A percentile compares a stretch with the other conserved stretches of the same genome.
phyloP scores from a whole-genome alignment of 352 stramenopile species.

The Phytophthora rubi region DNA sequence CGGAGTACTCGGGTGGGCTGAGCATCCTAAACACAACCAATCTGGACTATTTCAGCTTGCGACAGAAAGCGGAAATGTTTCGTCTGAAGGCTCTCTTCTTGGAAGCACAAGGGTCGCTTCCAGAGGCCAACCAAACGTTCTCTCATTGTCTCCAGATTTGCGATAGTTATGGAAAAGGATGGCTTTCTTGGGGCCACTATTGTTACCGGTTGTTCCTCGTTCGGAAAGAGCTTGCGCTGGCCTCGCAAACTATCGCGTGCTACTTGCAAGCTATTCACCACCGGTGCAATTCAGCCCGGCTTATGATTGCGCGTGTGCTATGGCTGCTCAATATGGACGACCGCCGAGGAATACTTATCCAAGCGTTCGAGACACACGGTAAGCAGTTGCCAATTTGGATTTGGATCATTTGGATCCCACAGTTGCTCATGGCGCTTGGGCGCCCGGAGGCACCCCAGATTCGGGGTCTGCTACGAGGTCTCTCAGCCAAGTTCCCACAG shows the following conservation, averaged over 20 bases:
- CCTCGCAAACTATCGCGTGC: slow-evolving; percentile 92
- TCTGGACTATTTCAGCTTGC: slow-evolving; percentile 91
- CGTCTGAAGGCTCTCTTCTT: slow-evolving; percentile 92
- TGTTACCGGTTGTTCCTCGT: slow-evolving; percentile 88
- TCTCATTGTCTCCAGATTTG: slow-evolving; percentile 93
- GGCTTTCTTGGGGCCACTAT: slow-evolving; percentile 95
- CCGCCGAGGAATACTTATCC: slow-evolving; percentile 68
- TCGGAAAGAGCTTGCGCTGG: slow-evolving; percentile 75
- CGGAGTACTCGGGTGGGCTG: slow-evolving; percentile 86
- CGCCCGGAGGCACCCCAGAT: slow-evolving; percentile 92
- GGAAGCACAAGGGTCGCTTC: slow-evolving; percentile 75
- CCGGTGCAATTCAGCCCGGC: slow-evolving; percentile 84
- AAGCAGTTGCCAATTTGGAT: slow-evolving; percentile 97
- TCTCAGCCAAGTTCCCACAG: slow-evolving; percentile 96
- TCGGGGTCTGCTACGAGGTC: slow-evolving; percentile 75
- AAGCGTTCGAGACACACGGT: slow-evolving; percentile 94
- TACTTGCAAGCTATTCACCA: slow-evolving; percentile 95
- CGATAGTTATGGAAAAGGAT: slow-evolving; percentile 93
- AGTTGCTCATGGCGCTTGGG: slow-evolving; percentile 96
- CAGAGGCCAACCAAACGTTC: slow-evolving; percentile 91
- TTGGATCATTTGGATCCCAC: slow-evolving; percentile 99
- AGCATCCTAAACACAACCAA: slow-evolving; percentile 95
- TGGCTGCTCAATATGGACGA: slow-evolving; percentile 93
- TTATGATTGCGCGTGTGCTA: slow-evolving; percentile 92
- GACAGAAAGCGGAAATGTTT: slow-evolving; percentile 94